Evolutionary conservation across 2,329 filamentous ascomycete genomes (phyloP).

Genomic region (Beauveria rudraprayagi): DNA sequence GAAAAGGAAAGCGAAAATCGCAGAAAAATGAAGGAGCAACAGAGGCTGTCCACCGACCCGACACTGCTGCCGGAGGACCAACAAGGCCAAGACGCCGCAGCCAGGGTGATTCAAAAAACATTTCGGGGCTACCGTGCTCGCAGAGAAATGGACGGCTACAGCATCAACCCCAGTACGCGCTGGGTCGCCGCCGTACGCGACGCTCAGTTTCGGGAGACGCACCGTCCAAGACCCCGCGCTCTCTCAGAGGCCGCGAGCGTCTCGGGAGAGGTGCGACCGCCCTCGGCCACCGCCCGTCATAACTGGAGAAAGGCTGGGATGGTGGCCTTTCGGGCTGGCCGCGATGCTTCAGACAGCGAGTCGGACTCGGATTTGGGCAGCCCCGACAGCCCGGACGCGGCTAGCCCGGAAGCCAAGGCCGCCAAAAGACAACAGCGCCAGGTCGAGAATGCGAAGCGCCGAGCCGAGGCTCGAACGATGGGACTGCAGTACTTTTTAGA

Average conservation of each 20-base stretch:
- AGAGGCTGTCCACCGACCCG: conserved; percentile 24
- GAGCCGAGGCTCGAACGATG: conserved; percentile 68
- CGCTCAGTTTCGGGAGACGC: conserved; percentile 44
- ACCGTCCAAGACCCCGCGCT: conserved; percentile 32
- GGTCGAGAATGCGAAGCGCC: conserved; percentile 47
- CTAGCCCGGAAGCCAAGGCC: conserved; percentile 30
- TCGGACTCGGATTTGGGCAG: conserved; percentile 31
- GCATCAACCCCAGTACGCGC: conserved; percentile 59
- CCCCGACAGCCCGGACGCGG: conserved; percentile 23
- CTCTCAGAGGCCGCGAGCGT: conserved; percentile 10
- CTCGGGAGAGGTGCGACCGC: neutral
- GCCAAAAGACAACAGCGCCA: conserved; percentile 31
- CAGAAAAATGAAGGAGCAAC: conserved; percentile 31
- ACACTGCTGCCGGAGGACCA: conserved; percentile 12
- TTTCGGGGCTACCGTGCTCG: conserved; percentile 71
- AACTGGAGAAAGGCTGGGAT: conserved; percentile 70
- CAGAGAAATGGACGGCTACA: conserved; percentile 60
- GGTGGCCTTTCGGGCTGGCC: conserved; percentile 64
- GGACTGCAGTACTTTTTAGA: conserved; percentile 77
- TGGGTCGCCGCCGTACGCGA: conserved; percentile 62
- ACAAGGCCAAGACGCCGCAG: conserved; percentile 35
- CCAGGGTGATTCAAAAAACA: conserved; percentile 56
- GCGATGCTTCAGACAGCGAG: conserved; percentile 46
- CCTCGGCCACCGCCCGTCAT: conserved; percentile 37
- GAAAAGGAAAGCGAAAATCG: conserved; percentile 36